Percentiles rank a stretch among this genome's conserved stretches.
These are phyloP conservation scores for Saccharomycopsis fermentans DNA, from an alignment of 805 yeast species.

Conservation along the genomic window DNA sequence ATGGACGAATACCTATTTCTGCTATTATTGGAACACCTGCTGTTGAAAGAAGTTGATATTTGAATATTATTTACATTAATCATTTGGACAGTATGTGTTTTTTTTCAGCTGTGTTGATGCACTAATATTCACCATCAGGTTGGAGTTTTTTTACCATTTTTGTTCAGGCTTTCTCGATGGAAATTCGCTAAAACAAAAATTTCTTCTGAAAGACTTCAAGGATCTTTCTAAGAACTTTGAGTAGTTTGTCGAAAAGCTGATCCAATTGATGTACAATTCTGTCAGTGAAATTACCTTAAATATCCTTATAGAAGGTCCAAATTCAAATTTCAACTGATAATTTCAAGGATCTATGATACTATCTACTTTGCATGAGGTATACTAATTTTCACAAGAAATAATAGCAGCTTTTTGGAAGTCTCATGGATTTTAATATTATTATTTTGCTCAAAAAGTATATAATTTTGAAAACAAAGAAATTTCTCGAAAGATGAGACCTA, in stretches of 20 bases:
- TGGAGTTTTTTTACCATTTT: neutral
- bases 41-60: neutral
- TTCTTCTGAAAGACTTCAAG: neutral
- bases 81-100: neutral
- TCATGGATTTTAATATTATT: neutral
- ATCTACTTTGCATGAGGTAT: too few species aligned
- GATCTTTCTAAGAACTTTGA: too few species aligned
- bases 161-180: neutral
- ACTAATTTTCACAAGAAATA: neutral
- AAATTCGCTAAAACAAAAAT: neutral
- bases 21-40: neutral
- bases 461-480: neutral
- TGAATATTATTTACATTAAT: neutral
- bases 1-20: too few species aligned
- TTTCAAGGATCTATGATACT: too few species aligned
- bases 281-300: too few species aligned
- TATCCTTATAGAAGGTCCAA: too few species aligned
- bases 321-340: too few species aligned
- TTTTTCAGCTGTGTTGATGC: neutral
- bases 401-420: neutral
- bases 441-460: neutral
- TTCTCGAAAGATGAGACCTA: slow-evolving; percentile 12
- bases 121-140: neutral
- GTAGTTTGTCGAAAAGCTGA: too few species aligned
- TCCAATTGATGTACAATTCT: too few species aligned